A percentile compares a stretch with the other conserved stretches of the same genome.
Conservation (phyloP, 352 stramenopile species). For the Phytophthora multivora region DNA sequence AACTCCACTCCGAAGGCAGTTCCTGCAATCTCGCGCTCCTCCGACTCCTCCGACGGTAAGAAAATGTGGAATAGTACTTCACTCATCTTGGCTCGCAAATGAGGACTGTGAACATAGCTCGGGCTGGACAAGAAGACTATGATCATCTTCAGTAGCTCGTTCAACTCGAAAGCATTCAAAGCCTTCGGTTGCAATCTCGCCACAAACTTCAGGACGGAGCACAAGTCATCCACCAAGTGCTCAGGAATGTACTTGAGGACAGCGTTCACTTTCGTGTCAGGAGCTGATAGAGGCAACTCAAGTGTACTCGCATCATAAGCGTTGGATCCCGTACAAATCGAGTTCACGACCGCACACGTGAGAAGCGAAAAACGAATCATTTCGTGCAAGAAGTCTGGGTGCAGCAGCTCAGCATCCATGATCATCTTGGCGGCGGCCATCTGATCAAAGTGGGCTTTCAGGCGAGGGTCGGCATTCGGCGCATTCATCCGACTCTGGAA, state of each 20-base stretch:
- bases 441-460: conserved; percentile 79
- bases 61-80: conserved; percentile 97
- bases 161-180: conserved; percentile 84
- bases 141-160: conserved; percentile 91
- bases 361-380: conserved; percentile 76
- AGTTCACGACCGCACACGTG: conserved; percentile 63
- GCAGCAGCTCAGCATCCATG: conserved; percentile 77
- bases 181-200: conserved; percentile 85
- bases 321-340: conserved; percentile 44
- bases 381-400: conserved; percentile 81
- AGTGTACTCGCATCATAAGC: conserved; percentile 25
- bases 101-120: conserved; percentile 84
- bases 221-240: conserved; percentile 96
- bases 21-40: conserved; percentile 71
- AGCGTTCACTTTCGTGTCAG: conserved; percentile 29
- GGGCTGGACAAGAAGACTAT: conserved; percentile 92
- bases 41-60: conserved; percentile 88
- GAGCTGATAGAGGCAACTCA: conserved; percentile 45
- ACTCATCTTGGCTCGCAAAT: conserved; percentile 96
- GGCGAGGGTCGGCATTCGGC: conserved; percentile 59
- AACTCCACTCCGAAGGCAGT: conserved; percentile 58
- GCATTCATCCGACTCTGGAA: conserved; percentile 84
- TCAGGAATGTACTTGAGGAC: conserved; percentile 91
- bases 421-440: conserved; percentile 78
- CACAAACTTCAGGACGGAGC: conserved; percentile 91